These are phyloP conservation scores for Chytridium lagenaria DNA, from an alignment of 371 early-diverging fungal species.

Conservation along the genomic window DNA sequence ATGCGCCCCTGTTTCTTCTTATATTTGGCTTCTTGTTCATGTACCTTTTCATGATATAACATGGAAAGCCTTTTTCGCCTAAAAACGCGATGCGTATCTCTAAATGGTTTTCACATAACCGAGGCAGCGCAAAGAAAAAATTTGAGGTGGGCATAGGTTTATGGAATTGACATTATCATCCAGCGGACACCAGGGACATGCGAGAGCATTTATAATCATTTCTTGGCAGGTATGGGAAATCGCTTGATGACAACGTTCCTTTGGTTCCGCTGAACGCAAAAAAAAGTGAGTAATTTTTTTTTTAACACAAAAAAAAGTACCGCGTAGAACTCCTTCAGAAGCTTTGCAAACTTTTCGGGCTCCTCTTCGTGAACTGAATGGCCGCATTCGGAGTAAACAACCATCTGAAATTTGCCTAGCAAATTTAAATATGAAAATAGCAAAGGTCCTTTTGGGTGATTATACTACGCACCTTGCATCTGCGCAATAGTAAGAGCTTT, in stretches of 20 bases:
- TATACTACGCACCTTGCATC: constrained; percentile 76
- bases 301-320: constrained; percentile 13
- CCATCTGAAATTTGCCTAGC: constrained; percentile 79
- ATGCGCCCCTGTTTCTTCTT: too few relatives aligned
- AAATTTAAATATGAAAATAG: background rate
- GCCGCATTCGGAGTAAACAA: constrained; percentile 81
- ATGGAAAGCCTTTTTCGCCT: too few relatives aligned
- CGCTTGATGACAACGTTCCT: constrained; percentile 48
- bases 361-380: constrained; percentile 90
- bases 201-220: too few relatives aligned
- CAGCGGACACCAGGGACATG: too few relatives aligned
- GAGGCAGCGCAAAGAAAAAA: too few relatives aligned
- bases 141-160: too few relatives aligned
- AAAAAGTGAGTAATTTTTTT: too few relatives aligned
- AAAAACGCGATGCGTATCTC: too few relatives aligned
- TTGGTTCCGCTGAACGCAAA: constrained; percentile 61
- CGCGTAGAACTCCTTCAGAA: constrained; percentile 79
- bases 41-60: too few relatives aligned
- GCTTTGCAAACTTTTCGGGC: constrained; percentile 73
- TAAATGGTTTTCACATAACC: too few relatives aligned
- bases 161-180: too few relatives aligned
- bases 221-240: constrained; percentile 48
- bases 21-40: too few relatives aligned
- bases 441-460: constrained; percentile 4
- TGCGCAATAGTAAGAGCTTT: constrained; percentile 90